These are phyloP conservation scores for Orobanche coerulescens DNA, from an alignment of 257 asterid genomes.

Conservation along the genomic window DNA sequence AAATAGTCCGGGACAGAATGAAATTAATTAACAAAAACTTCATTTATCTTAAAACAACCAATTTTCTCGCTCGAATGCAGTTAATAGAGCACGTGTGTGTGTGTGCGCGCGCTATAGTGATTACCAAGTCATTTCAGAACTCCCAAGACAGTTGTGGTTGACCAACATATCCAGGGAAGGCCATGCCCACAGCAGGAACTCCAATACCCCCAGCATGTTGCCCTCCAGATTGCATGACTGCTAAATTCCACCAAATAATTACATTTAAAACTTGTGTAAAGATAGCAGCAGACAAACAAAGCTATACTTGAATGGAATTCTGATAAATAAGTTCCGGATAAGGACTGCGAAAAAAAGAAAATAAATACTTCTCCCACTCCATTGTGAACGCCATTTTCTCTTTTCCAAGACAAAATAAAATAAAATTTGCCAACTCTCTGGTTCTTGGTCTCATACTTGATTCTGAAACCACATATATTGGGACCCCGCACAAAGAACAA, in stretches of 20 bases:
- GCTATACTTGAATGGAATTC: conserved; percentile 8
- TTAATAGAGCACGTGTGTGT: background rate
- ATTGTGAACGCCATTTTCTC: background rate
- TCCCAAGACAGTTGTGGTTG: conserved; percentile 76
- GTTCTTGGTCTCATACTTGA: background rate
- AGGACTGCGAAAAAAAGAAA: background rate
- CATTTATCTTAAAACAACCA: background rate
- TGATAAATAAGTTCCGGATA: background rate
- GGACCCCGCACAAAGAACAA: background rate
- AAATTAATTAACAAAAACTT: background rate
- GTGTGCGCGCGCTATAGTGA: conserved; percentile 13
- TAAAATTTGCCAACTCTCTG: background rate
- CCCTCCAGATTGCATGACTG: conserved; percentile 91
- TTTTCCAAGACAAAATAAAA: background rate
- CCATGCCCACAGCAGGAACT: conserved; percentile 99
- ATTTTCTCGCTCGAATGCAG: background rate
- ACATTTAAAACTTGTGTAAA: background rate
- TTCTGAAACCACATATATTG: background rate
- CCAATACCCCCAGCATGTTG: conserved; percentile 94
- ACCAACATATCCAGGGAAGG: conserved; percentile 93
- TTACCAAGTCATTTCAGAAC: conserved; percentile 99
- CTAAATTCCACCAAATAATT: conserved; percentile 19
- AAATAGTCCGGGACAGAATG: background rate
- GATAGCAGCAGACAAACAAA: background rate
- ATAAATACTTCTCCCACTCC: background rate